Evolutionary conservation across 805 yeast genomes (phyloP), one percentile per base, ranked within the genome.

Genomic region (Yarrowia bubula): DNA sequence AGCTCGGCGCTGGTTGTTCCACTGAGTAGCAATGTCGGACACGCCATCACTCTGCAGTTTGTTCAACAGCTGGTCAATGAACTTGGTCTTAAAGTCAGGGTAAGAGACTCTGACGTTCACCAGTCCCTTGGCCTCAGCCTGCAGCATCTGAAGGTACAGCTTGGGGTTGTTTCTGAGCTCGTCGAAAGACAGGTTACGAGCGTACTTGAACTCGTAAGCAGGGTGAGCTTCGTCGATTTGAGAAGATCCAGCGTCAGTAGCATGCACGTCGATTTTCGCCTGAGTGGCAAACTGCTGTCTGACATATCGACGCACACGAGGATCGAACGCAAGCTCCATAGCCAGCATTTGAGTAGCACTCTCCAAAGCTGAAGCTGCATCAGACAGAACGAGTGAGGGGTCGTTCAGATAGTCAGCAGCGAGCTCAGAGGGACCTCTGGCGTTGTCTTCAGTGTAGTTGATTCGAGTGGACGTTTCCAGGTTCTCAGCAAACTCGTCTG

Each of bases 161-260:
- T 91, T 96, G 1, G 99, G 98, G 65, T 84, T 81, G 42, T 79
- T 79, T 7, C 84, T 81, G 71, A 95, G 84, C 66, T 91, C 91
- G n/a, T 83, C 82, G 14, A 92, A 86, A 1, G 89, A 81, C 73
- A 95, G 83, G 75, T 91, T 89, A 65, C 85, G 82, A 22, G 97
- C 96, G 76, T 95, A 95, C 73, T 95, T 95, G 77, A 95, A 87
- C 72, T 91, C 96, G 66, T 89, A 91, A 71, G 86, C 92, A 1
- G 92, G 88, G 64, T 92, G 87, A 69, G 86, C 87, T 63, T 83
- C 86, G 69, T 88, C 95, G 66, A 95, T 93, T 69, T 87, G 86
- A 38, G 84, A 80, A 70, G 81, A 82, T 69, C 96, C 96, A 73
- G 91, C 92, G 67, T 92, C 96, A 0, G 98, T 92, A 51, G 92